Percentiles rank a stretch among this genome's conserved stretches.
Evolutionary conservation across 495 filamentous ascomycete species (phyloP).

Genomic region (Friedmanniomyces simplex): DNA sequence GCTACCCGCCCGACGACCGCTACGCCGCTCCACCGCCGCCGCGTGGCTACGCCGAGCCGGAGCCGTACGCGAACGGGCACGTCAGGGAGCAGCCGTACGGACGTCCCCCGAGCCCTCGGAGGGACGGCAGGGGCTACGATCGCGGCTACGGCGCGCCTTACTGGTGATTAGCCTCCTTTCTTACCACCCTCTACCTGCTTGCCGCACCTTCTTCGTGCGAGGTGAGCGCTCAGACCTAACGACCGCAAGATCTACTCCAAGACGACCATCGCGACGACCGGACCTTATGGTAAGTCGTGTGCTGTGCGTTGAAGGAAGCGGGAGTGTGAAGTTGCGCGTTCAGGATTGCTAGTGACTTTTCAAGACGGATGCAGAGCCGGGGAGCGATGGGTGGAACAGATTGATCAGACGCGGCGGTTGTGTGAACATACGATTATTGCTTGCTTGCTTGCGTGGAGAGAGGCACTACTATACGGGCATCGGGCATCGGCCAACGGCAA

Average conservation of each 20-base stretch:
- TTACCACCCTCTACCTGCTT: not conserved
- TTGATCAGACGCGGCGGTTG: not conserved
- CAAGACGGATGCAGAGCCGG: not conserved
- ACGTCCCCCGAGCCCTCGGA: constrained; percentile 28
- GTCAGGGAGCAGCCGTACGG: constrained; percentile 43
- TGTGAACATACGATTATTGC: not conserved
- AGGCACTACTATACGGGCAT: no score
- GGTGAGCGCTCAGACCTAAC: not conserved
- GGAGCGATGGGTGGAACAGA: not conserved
- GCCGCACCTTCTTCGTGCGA: not conserved
- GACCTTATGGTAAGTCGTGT: no score
- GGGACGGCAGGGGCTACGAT: constrained; percentile 29
- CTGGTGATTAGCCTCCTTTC: constrained; percentile 22
- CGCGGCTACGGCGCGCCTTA: constrained; percentile 23
- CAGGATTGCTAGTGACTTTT: not conserved
- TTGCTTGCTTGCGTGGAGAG: not conserved
- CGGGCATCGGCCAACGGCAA: no score
- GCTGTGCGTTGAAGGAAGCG: not conserved
- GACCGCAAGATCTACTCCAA: not conserved
- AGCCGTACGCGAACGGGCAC: constrained; percentile 56
- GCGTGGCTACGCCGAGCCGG: constrained; percentile 41
- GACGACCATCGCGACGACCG: not conserved
- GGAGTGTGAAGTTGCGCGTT: not conserved
- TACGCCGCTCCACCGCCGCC: constrained; percentile 32
- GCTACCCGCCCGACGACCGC: constrained; percentile 43